Base-by-base conservation (phyloP, 163 green algal species). In the Volvox carteri region DNA sequence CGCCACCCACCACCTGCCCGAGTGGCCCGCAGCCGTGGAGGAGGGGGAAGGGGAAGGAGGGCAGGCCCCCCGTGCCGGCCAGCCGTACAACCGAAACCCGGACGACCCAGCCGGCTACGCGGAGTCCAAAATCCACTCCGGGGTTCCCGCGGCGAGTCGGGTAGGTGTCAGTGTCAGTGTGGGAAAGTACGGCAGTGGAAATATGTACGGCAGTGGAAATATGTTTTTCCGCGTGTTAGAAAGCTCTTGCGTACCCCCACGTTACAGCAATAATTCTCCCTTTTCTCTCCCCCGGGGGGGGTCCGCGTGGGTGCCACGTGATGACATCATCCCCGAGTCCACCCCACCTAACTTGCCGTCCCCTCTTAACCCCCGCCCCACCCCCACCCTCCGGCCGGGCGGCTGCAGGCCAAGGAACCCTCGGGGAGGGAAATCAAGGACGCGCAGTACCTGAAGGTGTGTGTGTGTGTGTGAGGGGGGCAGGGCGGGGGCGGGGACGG, bases 361-460 rank as follows among this genome's bases (percentile, higher is more conserved):
- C 60, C 11, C 11, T 65, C 21, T 48, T 6, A 14, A n/a, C 42
- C 30, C 14, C 25, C 44, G 12, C 72, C 42, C n/a, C 72, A 25
- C 42, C 41, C 72, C 41, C 28, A 16, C 12, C 50, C 50, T 16
- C 12, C 50, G 12, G 50, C 12, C 50, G 16, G 14, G 50, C 50
- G 16, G 35, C 37, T 11, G 39, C 48, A 88, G 81, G 14, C 39
- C 48, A 88, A 88, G 67, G 81, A 73, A 67, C 81, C 81, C 0
- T 67, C 39, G 5, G 81, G 81, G 30, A 88, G 80, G 65, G 81
- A 88, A 48, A 73, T 88, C 44, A 88, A 88, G 67, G 81, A 88
- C 48, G 67, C 67, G 19, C 81, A 88, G 46, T 81, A 88, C 46
- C 81, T 88, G 21, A 88, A 88, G 67, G 80, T 87, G 28, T 14